These are phyloP conservation scores for Flaveria trinervia DNA, from an alignment of 129 eudicot genomes.

Conservation along the genomic window DNA sequence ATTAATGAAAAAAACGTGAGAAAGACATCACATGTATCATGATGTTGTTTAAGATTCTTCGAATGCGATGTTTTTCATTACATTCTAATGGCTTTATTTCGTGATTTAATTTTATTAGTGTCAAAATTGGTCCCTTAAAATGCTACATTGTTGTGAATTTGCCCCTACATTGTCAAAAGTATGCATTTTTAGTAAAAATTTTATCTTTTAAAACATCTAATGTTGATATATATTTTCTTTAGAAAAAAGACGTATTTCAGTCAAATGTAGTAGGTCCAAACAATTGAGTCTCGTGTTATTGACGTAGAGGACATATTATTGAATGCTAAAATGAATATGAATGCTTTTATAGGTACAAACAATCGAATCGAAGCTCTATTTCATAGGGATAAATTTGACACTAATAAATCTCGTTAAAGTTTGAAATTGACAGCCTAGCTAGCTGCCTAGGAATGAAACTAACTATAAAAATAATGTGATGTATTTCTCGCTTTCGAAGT, in stretches of 20 bases:
- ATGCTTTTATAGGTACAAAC: too few relatives aligned
- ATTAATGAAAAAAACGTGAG: neutral
- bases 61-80: neutral
- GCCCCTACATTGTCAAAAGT: neutral
- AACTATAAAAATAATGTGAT: too few relatives aligned
- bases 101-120: neutral
- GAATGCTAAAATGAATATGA: too few relatives aligned
- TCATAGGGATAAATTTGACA: too few relatives aligned
- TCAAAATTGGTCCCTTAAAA: neutral
- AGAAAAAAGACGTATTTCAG: neutral
- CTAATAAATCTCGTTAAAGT: too few relatives aligned
- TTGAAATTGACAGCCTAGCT: too few relatives aligned
- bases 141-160: neutral
- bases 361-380: too few relatives aligned
- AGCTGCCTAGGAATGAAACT: too few relatives aligned
- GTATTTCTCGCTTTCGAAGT: too few relatives aligned
- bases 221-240: neutral
- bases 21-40: conserved; percentile 15
- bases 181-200: neutral
- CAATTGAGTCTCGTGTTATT: neutral
- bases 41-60: neutral
- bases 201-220: neutral
- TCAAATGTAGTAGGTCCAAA: neutral
- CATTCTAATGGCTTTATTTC: neutral
- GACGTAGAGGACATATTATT: too few relatives aligned